phyloP scores from a whole-genome alignment of 208 protist genomes.

The Trypanosoma avium region DNA sequence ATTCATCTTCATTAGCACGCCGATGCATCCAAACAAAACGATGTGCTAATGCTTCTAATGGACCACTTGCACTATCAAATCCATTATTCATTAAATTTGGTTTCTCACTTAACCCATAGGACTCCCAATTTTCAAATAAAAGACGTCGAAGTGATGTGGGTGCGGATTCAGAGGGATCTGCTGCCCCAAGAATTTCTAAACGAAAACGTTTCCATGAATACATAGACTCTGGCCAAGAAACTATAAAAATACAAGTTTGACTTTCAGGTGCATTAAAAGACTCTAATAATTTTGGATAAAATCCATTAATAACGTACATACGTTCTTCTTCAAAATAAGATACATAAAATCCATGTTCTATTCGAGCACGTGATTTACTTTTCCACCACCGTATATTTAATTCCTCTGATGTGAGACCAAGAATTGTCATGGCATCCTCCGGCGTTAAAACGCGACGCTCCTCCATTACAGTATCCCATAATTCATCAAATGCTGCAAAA shows the following conservation, averaged over 20 bases:
- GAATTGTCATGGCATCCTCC: slow-evolving; percentile 42
- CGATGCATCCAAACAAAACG: slow-evolving; percentile 67
- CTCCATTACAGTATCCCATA: slow-evolving; percentile 65
- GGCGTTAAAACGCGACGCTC: slow-evolving; percentile 61
- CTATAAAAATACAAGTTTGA: slow-evolving; percentile 32
- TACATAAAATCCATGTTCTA: slow-evolving; percentile 50
- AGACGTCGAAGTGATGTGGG: slow-evolving; percentile 39
- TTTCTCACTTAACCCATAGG: slow-evolving; percentile 37
- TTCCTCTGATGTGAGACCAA: slow-evolving; percentile 33
- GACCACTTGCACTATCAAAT: slow-evolving; percentile 48
- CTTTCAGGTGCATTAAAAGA: slow-evolving; percentile 31
- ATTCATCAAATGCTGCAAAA: slow-evolving; percentile 49
- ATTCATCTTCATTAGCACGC: slow-evolving; percentile 55
- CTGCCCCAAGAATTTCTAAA: slow-evolving; percentile 48
- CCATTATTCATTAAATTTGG: slow-evolving; percentile 49
- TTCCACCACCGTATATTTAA: slow-evolving; percentile 45
- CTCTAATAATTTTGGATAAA: slow-evolving; percentile 56
- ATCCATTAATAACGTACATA: slow-evolving; percentile 78
- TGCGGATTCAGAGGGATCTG: slow-evolving; percentile 42
- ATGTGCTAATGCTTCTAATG: slow-evolving; percentile 72
- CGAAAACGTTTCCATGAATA: slow-evolving; percentile 55
- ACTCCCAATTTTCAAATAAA: slow-evolving; percentile 44
- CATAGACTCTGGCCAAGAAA: slow-evolving; percentile 45
- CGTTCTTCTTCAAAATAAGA: slow-evolving; percentile 31
- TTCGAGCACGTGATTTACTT: slow-evolving; percentile 20